Evolutionary conservation across 2,329 filamentous ascomycete species (phyloP).

Genomic region (Paecilomyces variotii): DNA sequence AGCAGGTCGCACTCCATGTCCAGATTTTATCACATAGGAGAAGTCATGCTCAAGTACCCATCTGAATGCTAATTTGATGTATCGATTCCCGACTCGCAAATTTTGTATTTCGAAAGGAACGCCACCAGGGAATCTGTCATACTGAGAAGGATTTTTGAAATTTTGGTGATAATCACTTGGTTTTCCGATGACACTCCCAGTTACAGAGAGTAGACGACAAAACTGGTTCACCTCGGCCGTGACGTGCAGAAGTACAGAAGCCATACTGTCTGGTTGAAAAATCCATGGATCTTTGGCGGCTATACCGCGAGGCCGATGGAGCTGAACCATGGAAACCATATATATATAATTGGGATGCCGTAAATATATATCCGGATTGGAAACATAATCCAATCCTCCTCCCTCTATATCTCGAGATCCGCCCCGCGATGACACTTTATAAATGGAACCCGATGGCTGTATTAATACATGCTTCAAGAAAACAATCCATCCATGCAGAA

Average conservation of each 20-base stretch:
- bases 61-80: too few relatives aligned
- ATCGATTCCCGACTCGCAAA: too few relatives aligned
- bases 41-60: constrained; percentile 11
- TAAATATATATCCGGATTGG: not conserved
- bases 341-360: not conserved
- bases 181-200: too few relatives aligned
- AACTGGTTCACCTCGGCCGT: too few relatives aligned
- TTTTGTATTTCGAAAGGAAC: too few relatives aligned
- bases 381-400: too few relatives aligned
- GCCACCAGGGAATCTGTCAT: too few relatives aligned
- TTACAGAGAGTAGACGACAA: too few relatives aligned
- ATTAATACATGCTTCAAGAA: not conserved
- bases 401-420: not conserved
- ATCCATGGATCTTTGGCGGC: not conserved
- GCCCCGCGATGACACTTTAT: not conserved
- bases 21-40: constrained; percentile 11
- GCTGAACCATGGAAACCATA: not conserved
- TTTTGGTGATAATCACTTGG: too few relatives aligned
- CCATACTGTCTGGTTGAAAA: not conserved
- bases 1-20: constrained; percentile 5
- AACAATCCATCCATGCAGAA: not conserved
- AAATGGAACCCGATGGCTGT: not conserved
- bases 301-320: not conserved
- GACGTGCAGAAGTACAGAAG: too few relatives aligned
- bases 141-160: too few relatives aligned